Base-by-base conservation (phyloP, 768 basidiomycete species). In the Lactarius vividus region DNA sequence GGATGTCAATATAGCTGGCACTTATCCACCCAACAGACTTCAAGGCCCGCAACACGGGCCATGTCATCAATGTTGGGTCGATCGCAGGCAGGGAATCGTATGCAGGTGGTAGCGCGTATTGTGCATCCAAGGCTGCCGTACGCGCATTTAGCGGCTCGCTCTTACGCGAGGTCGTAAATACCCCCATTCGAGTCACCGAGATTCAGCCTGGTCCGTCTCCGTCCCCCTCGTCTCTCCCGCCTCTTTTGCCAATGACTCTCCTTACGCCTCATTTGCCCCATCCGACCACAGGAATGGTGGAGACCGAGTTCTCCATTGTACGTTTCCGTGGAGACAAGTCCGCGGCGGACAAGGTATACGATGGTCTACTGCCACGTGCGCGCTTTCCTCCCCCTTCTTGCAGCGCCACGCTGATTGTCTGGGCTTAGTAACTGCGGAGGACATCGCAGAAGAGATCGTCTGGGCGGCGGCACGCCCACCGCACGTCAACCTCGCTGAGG, bases 381-480 rank as follows among this genome's bases (percentile, higher is more conserved):
- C 79, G 28, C 20, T 31, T n/a, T 16, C 9, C 29, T 46, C n/a
- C 44, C 26, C 26, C 46, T 16, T 15, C 49, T 13, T 52, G 6
- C 49, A 52, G 49, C 13, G 6, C 26, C 26, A 13, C 49, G 11
- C n/a, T 9, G 18, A 33, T 42, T 39, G 11, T 16, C 29, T 20
- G 54, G 13, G 20, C 29, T 37, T 72, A 95, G 92, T 96, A 75
- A 82, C 84, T 7, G 87, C 88, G 8, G 83, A 88, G 66, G 95
- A 98, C 73, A 89, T 98, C 55, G 97, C 97, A 1, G 97, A 99
- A 75, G 95, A 98, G 77, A 96, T 99, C 72, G 94, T 96, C 23
- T 99, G 96, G 96, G 88, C 88, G 16, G 96, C 97, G 23, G 83
- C 91, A 13, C 88, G 96, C 49, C 96, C 96, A 13, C 82, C 91